Evolutionary conservation across 192 early-diverging fungal genomes (phyloP).

Genomic region (Coemansia sp.): DNA sequence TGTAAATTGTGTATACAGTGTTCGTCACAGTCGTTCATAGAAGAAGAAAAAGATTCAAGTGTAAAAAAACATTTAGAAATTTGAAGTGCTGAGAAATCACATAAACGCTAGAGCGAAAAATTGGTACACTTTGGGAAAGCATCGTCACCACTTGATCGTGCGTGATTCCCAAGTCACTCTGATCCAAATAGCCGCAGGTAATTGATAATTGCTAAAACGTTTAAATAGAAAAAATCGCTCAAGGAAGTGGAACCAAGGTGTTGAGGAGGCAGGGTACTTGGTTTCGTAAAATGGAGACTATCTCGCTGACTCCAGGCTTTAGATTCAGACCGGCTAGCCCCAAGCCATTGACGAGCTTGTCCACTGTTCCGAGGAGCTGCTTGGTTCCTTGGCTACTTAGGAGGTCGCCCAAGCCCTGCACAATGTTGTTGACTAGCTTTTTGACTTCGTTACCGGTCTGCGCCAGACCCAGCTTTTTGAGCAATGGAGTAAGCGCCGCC

Average conservation of each 20-base stretch:
- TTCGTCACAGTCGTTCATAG: conserved; percentile 34
- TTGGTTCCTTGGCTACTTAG: conserved; percentile 29
- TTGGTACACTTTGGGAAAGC: not conserved
- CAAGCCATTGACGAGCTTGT: conserved; percentile 30
- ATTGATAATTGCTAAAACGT: not conserved
- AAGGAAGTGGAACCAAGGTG: conserved; percentile 42
- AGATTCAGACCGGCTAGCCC: conserved; percentile 43
- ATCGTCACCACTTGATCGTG: not conserved
- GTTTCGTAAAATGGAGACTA: conserved; percentile 40
- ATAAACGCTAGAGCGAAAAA: not conserved
- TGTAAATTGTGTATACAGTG: conserved; percentile 36
- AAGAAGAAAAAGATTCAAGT: not conserved
- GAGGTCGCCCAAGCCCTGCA: conserved; percentile 36
- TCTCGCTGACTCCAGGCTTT: conserved; percentile 37
- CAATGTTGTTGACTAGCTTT: conserved; percentile 39
- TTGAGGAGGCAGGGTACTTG: conserved; percentile 49
- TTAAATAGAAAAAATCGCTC: not conserved
- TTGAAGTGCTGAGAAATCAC: not conserved
- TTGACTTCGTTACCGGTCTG: conserved; percentile 48
- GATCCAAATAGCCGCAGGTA: too few relatives aligned
- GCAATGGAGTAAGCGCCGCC: conserved; percentile 36
- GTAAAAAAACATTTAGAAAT: not conserved
- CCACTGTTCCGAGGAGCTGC: conserved; percentile 31
- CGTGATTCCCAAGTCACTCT: not conserved
- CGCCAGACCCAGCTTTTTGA: conserved; percentile 46